Percentiles rank a stretch among this genome's conserved stretches.
phyloP scores from a whole-genome alignment of 148 eudicot species.

The Chenopodium formosanum region DNA sequence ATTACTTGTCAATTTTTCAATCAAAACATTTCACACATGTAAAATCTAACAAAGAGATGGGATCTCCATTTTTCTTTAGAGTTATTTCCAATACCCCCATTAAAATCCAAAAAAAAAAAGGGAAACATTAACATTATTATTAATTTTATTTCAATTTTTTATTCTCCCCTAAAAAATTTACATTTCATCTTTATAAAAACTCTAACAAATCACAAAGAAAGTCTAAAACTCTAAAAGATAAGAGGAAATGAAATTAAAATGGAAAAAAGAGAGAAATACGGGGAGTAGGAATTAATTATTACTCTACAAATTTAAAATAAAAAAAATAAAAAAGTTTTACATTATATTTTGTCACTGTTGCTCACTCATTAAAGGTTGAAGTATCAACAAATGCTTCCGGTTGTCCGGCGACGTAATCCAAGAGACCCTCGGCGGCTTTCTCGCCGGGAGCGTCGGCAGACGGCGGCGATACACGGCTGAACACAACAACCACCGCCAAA shows the following conservation, averaged over 20 bases:
- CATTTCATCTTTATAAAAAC: neutral
- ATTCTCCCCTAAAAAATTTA: slow-evolving; percentile 5
- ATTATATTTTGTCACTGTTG: neutral
- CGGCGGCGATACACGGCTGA: slow-evolving; percentile 56
- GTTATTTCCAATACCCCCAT: neutral
- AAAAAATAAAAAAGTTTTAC: neutral
- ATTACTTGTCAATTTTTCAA: too few relatives aligned
- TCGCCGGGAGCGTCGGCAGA: slow-evolving; percentile 44
- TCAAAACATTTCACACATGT: too few relatives aligned
- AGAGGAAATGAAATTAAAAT: neutral
- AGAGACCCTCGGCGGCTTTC: slow-evolving; percentile 63
- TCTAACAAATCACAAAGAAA: neutral
- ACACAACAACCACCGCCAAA: slow-evolving; percentile 53
- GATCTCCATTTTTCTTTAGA: too few relatives aligned
- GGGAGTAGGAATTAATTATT: neutral
- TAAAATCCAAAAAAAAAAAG: neutral
- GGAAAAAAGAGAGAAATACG: neutral
- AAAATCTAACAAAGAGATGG: too few relatives aligned
- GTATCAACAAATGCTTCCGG: slow-evolving; percentile 25
- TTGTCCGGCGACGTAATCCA: slow-evolving; percentile 67
- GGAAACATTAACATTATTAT: neutral
- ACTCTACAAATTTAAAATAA: slow-evolving; percentile 7
- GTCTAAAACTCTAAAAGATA: neutral
- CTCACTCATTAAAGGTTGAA: slow-evolving; percentile 20
- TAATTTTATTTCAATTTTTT: neutral